Base-by-base conservation (phyloP, 805 yeast species). In the Ogataea henricii region DNA sequence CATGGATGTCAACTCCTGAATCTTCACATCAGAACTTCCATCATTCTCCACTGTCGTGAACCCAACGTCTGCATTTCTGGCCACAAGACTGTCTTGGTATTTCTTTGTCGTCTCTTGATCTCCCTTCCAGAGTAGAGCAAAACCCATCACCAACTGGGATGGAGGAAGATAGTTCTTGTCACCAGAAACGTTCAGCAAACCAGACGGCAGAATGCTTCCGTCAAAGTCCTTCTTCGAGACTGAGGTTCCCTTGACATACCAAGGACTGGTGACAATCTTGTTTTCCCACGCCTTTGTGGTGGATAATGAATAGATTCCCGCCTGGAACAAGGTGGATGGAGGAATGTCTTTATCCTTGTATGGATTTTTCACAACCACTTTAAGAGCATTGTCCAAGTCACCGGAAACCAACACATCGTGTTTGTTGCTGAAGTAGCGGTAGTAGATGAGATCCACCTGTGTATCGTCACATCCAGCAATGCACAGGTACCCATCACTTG, bases 281-380 rank as follows among this genome's bases (percentile, higher is more conserved):
- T 85, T 79, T 33, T 85, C 91, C 99, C 99, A 94, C 0, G 96
- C 96, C 35, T 78, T 82, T 7, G 96, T 85, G 0, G 92, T 77
- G 18, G 91, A 78, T 53, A 89, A 75, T n/a, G 95, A 79, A 54
- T 85, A 85, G 5, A 87, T 78, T 10, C 96, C 96, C 0, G 98
- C 97, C 65, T 94, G 99, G 63, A 83, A 74, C 48, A 92, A 71
- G 0, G 98, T 85, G 8, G 90, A 78, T 1, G 97, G 97, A 0
- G 97, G 92, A 5, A 92, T 70, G 17, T 74, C 79, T 52, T 83
- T 84, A 27, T 83, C 83, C 45, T 78, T 79, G 51, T 76, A 79
- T 2, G 92, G 95, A 61, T 90, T 90, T 62, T 87, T 85, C 36
- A 94, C 76, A 62, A 94, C 80, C 0, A 89, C 96, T 45, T 86